Evolutionary conservation across 768 basidiomycete genomes (phyloP), one percentile per base, ranked within the genome.

Genomic region (Sporobolomyces roseus): DNA sequence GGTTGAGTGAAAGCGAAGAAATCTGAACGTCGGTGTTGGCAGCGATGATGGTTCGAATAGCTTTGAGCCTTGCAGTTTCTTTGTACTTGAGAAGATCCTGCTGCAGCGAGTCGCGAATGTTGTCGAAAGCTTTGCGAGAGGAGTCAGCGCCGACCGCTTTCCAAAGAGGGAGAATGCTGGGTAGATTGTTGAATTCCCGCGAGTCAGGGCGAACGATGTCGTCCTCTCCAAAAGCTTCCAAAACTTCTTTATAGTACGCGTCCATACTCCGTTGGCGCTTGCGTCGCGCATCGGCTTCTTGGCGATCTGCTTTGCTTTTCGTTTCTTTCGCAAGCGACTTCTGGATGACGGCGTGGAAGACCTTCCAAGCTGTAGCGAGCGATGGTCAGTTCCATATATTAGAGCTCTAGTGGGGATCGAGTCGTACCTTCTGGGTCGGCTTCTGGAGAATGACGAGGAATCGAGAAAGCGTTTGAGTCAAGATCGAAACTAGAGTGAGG

Each of bases 401-500:
- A n/a, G n/a, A n/a, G n/a, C n/a, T n/a, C 38, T 9, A 17, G 27
- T 29, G 30, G 27, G 27, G 12, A 7, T 7, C 10, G 50, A 51
- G 30, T 29, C 25, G 13, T 29, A 51, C 50, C 50, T 27, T 27
- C 50, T 17, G 50, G 50, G 21, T 51, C 50, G 7, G 25, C 50
- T 51, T 51, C 50, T 13, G 21, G 25, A 7, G 50, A 51, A 9
- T n/a, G n/a, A n/a, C n/a, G n/a, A n/a, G n/a, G n/a, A n/a, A n/a
- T n/a, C n/a, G n/a, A n/a, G n/a, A n/a, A n/a, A n/a, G 13, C 50
- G 7, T 51, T 33, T 7, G 50, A 27, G 17, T 9, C 38, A 17
- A 41, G 9, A 9, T 41, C 17, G 10, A 9, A 9, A 17, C 84
- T 88, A 46, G 85, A 85, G 30, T 81, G 85, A 43, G 81, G 92